Percentiles rank a stretch among this genome's conserved stretches.
Conservation (phyloP, 345 rosid genomes). For the Ceriops decandra region DNA sequence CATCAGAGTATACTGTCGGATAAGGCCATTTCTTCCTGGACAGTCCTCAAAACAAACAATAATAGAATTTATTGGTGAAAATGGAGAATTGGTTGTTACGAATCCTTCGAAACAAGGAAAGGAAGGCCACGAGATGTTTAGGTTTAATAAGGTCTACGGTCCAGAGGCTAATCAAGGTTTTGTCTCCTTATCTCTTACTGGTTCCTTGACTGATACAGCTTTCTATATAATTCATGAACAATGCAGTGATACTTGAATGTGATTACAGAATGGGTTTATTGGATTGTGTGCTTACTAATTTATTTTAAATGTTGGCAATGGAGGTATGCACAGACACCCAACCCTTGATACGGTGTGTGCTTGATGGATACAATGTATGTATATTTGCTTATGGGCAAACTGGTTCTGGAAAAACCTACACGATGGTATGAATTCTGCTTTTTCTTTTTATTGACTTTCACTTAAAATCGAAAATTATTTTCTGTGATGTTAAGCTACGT, state of each 20-base stretch:
- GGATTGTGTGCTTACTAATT: constrained; percentile 10
- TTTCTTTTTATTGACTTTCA: neutral
- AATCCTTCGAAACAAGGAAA: constrained; percentile 78
- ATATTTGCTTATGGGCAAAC: constrained; percentile 99
- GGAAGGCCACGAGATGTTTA: constrained; percentile 61
- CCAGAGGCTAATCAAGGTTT: constrained; percentile 80
- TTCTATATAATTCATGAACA: constrained; percentile 4
- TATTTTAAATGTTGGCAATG: constrained; percentile 42
- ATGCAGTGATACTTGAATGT: neutral
- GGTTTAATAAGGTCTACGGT: constrained; percentile 72
- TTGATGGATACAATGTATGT: constrained; percentile 86
- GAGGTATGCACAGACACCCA: constrained; percentile 71
- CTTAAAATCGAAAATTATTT: neutral
- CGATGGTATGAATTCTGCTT: constrained; percentile 52
- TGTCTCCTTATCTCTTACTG: constrained; percentile 7
- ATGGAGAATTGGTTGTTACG: constrained; percentile 63
- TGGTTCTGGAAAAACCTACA: constrained; percentile 92
- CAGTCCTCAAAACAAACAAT: constrained; percentile 48
- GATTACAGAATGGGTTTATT: constrained; percentile 3
- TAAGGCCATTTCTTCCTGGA: constrained; percentile 74
- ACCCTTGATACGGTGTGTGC: constrained; percentile 69
- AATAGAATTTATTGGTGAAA: constrained; percentile 62
- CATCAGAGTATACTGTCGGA: constrained; percentile 79
- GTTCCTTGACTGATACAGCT: neutral
- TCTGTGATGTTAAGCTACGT: constrained; percentile 2